A percentile compares a stretch with the other conserved stretches of the same genome.
Evolutionary conservation across 768 basidiomycete genomes (phyloP).

Genomic region (Podaxis sp.): DNA sequence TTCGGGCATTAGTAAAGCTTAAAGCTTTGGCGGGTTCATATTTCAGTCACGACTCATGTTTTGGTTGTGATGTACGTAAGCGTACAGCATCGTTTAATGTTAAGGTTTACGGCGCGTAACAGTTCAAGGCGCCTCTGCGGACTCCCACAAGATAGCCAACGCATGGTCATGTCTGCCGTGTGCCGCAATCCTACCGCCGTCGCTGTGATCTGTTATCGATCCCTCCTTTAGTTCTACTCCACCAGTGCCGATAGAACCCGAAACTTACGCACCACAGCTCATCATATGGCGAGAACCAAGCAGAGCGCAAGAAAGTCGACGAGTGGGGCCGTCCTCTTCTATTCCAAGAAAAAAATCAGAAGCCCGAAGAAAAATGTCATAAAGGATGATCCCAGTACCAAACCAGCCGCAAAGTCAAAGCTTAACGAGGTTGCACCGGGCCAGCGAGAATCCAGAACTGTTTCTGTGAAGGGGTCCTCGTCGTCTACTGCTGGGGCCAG

Average conservation of each 20-base stretch:
- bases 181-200: not conserved
- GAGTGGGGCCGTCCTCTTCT: constrained; percentile 7
- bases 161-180: not conserved
- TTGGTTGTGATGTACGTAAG: no score
- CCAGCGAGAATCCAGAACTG: not conserved
- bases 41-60: no score
- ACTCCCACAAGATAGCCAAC: not conserved
- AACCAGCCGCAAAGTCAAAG: not conserved
- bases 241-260: not conserved
- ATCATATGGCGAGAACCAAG: constrained; percentile 5
- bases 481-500: not conserved
- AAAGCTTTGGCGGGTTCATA: no score
- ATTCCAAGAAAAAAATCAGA: not conserved
- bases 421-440: not conserved
- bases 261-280: not conserved
- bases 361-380: not conserved
- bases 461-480: not conserved
- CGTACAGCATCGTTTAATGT: no score
- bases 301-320: constrained; percentile 2
- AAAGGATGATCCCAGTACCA: not conserved
- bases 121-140: no score
- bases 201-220: not conserved
- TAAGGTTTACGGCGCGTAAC: no score
- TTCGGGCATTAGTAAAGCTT: no score
- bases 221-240: not conserved